Percentiles rank a stretch among this genome's conserved stretches.
Conservation (phyloP, 495 filamentous ascomycete species). For the Pseudomonodictys pantanalensis region DNA sequence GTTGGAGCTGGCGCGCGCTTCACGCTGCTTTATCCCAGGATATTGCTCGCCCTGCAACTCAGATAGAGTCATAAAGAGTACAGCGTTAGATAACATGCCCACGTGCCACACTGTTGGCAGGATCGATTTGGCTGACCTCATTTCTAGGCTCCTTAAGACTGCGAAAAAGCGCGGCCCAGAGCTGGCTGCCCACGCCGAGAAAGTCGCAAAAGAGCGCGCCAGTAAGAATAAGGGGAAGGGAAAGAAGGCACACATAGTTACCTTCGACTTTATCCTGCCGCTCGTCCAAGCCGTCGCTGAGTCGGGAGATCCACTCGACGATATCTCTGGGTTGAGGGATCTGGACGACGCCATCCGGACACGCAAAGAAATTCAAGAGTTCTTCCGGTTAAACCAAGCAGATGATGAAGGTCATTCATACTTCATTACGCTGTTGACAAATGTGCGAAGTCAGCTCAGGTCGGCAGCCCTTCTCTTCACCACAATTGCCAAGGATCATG, state of each 20-base stretch:
- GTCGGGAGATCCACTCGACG: neutral
- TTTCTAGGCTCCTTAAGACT: constrained; percentile 2
- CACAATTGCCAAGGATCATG: neutral
- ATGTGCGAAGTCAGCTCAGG: too few relatives aligned
- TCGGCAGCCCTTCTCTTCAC: too few relatives aligned
- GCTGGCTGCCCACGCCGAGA: neutral
- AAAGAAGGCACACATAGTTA: constrained; percentile 10
- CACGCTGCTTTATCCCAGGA: too few relatives aligned
- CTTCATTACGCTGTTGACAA: too few relatives aligned
- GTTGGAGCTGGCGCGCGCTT: too few relatives aligned
- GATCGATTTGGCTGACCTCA: too few relatives aligned
- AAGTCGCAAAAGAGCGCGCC: neutral
- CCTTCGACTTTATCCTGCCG: neutral
- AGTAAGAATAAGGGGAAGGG: neutral
- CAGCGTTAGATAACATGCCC: too few relatives aligned
- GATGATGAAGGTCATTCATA: constrained; percentile 3
- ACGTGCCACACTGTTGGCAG: too few relatives aligned
- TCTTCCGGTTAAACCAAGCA: neutral
- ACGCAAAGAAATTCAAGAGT: constrained; percentile 5
- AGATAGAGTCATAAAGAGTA: too few relatives aligned
- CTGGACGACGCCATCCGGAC: constrained; percentile 8
- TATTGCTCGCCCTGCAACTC: too few relatives aligned
- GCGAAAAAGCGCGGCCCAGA: neutral
- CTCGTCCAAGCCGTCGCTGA: neutral
- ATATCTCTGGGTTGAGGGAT: neutral